A percentile compares a stretch with the other conserved stretches of the same genome.
Conservation (phyloP, 352 stramenopile species). For the Hyaloperonospora brassicae region DNA sequence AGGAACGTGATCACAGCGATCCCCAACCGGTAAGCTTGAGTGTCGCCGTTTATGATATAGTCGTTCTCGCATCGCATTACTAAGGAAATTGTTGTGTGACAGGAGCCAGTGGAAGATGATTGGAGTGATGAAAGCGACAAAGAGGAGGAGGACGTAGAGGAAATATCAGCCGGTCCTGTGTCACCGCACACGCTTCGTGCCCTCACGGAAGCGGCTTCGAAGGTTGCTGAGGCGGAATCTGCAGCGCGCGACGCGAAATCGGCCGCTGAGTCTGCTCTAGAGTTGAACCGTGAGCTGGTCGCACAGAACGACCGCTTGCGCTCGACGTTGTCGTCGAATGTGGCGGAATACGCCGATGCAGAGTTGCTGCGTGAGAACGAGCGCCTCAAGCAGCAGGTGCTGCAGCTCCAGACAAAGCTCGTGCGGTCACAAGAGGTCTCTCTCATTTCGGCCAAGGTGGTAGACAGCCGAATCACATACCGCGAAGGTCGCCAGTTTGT, state of each 20-base stretch:
- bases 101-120: constrained; percentile 80
- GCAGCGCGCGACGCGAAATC: constrained; percentile 65
- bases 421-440: constrained; percentile 58
- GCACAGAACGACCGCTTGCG: constrained; percentile 57
- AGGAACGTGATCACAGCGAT: constrained; percentile 36
- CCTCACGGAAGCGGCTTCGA: constrained; percentile 60
- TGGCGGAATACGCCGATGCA: constrained; percentile 59
- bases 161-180: constrained; percentile 27
- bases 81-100: constrained; percentile 54
- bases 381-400: constrained; percentile 58
- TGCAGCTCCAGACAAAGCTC: constrained; percentile 64
- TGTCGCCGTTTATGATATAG: constrained; percentile 2
- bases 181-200: constrained; percentile 53
- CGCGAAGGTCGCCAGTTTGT: constrained; percentile 61
- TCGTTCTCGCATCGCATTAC: constrained; percentile 14
- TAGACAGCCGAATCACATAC: constrained; percentile 63
- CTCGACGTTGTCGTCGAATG: constrained; percentile 54
- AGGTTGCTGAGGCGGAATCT: constrained; percentile 66
- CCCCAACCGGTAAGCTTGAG: constrained; percentile 46
- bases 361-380: constrained; percentile 63
- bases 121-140: constrained; percentile 71
- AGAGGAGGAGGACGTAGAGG: constrained; percentile 25
- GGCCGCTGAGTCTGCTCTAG: constrained; percentile 45
- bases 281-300: constrained; percentile 56
- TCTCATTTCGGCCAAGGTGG: constrained; percentile 59